Conservation (phyloP, 768 basidiomycete genomes). For the Lactarius sanguifluus region DNA sequence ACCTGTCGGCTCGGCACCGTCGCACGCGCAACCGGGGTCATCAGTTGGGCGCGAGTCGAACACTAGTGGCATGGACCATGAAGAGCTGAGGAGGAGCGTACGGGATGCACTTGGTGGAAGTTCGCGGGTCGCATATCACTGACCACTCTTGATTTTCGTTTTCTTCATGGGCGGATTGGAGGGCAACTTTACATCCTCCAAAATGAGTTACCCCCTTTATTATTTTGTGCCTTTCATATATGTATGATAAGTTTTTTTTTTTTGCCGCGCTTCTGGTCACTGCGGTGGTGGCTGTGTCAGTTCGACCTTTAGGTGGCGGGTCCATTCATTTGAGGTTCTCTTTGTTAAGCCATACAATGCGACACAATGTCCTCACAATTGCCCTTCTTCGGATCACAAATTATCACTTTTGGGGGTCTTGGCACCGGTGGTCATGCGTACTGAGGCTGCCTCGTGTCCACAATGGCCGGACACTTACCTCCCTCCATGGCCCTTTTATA, state of each 20-base stretch:
- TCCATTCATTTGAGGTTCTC: background rate
- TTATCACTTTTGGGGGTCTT: background rate
- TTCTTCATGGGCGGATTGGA: constrained; percentile 2
- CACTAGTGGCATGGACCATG: constrained; percentile 57
- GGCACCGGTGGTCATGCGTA: background rate
- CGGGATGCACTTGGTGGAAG: constrained; percentile 76
- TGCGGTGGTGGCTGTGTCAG: background rate
- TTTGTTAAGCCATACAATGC: constrained; percentile 1
- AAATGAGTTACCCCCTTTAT: constrained; percentile 11
- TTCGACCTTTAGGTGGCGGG: background rate
- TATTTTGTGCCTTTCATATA: constrained; percentile 21
- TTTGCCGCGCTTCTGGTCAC: background rate
- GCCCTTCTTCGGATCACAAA: background rate
- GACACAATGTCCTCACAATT: background rate
- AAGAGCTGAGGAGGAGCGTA: constrained; percentile 79
- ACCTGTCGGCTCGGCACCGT: constrained; percentile 60
- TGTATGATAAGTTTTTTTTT: constrained; percentile 18
- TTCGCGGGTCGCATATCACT: constrained; percentile 43
- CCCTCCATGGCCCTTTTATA: constrained; percentile 17
- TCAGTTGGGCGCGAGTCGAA: constrained; percentile 61
- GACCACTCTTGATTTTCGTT: constrained; percentile 8
- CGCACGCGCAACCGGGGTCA: constrained; percentile 68
- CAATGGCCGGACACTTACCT: background rate
- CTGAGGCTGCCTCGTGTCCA: constrained; percentile 23
- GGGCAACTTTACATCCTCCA: background rate